These are phyloP conservation scores for Mycena latifolia DNA, from an alignment of 768 basidiomycete species.

Conservation along the genomic window DNA sequence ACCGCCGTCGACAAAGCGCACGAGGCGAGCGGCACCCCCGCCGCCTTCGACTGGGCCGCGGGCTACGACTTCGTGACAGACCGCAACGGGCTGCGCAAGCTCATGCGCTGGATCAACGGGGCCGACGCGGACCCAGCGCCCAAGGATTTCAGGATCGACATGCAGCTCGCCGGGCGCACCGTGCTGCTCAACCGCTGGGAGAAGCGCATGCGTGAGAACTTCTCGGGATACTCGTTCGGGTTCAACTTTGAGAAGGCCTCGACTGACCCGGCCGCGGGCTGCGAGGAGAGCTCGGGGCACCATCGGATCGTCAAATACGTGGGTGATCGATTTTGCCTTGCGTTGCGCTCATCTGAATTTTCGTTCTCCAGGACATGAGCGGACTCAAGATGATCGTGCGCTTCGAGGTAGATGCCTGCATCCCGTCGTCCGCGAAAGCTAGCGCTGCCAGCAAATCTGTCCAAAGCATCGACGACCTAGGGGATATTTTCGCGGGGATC, in stretches of 20 bases:
- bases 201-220: conserved; percentile 47
- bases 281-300: conserved; percentile 66
- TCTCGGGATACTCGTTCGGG: conserved; percentile 62
- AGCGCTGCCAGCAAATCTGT: conserved; percentile 2
- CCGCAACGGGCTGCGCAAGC: conserved; percentile 66
- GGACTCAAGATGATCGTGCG: conserved; percentile 70
- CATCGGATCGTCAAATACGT: conserved; percentile 76
- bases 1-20: conserved; percentile 55
- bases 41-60: conserved; percentile 49
- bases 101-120: conserved; percentile 57
- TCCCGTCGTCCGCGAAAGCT: conserved; percentile 43
- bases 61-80: conserved; percentile 63
- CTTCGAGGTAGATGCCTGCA: conserved; percentile 67
- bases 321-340: conserved; percentile 40
- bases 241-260: conserved; percentile 71
- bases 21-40: conserved; percentile 29
- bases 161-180: conserved; percentile 73
- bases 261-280: conserved; percentile 61
- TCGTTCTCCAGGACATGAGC: conserved; percentile 61
- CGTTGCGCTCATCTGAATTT: no score
- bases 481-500: conserved; percentile 47
- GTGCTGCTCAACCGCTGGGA: conserved; percentile 75
- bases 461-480: conserved; percentile 51
- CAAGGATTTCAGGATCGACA: conserved; percentile 76
- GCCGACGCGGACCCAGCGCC: conserved; percentile 58